Conservation (phyloP, 352 stramenopile genomes). For the Globisporangium lucens region DNA sequence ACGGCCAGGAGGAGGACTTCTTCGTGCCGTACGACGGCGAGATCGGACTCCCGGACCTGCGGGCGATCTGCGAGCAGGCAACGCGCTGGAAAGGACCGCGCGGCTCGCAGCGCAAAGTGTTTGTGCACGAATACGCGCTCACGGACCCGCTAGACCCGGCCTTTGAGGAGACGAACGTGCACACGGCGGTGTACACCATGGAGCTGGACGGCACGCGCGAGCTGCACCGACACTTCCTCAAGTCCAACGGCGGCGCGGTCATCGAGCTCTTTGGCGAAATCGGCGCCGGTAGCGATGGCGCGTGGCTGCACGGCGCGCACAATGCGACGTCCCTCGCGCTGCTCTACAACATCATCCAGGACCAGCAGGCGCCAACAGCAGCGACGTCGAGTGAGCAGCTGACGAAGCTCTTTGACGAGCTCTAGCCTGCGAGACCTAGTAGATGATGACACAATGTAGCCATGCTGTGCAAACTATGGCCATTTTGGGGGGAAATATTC, state of each 20-base stretch:
- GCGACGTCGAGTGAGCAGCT: slow-evolving; percentile 1
- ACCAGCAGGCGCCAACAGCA: slow-evolving; percentile 22
- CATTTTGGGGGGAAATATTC: slow-evolving; percentile 4
- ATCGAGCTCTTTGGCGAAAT: slow-evolving; percentile 84
- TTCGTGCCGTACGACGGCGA: slow-evolving; percentile 90
- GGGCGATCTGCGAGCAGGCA: slow-evolving; percentile 57
- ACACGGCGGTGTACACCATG: slow-evolving; percentile 83
- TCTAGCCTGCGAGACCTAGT: neutral
- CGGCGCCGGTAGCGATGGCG: slow-evolving; percentile 28
- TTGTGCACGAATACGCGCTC: slow-evolving; percentile 80
- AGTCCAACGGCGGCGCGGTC: slow-evolving; percentile 76
- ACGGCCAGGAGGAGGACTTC: slow-evolving; percentile 65
- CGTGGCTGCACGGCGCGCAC: slow-evolving; percentile 33
- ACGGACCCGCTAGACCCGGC: slow-evolving; percentile 60
- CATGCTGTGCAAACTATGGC: neutral
- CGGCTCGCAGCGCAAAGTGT: slow-evolving; percentile 67
- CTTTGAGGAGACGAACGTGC: slow-evolving; percentile 66
- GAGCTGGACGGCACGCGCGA: slow-evolving; percentile 48
- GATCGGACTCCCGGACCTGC: slow-evolving; percentile 69
- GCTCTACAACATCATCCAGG: slow-evolving; percentile 53
- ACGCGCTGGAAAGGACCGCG: slow-evolving; percentile 56
- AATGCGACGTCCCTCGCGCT: slow-evolving; percentile 37
- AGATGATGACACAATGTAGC: neutral
- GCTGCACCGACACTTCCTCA: slow-evolving; percentile 88
- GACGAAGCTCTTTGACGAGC: slow-evolving; percentile 12